These are phyloP conservation scores for Hemisphaericaspora lyxosophila DNA, from an alignment of 1,139 yeast species.

Conservation along the genomic window DNA sequence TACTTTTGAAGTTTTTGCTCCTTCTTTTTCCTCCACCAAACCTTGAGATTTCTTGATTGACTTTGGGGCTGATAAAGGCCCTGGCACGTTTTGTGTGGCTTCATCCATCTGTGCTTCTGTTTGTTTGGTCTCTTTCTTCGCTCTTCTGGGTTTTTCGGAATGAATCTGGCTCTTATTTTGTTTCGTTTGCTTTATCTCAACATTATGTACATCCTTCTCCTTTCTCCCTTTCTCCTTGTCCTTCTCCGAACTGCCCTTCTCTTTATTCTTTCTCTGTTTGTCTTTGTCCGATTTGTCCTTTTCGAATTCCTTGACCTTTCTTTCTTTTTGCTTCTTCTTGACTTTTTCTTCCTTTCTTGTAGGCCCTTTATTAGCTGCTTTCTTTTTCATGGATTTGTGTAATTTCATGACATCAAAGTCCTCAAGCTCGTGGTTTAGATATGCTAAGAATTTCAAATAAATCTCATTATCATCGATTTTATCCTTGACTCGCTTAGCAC, in stretches of 20 bases:
- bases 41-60: neutral
- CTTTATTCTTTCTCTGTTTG: slow-evolving; percentile 3
- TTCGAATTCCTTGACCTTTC: slow-evolving; percentile 5
- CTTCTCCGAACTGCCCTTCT: neutral
- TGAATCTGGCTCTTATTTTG: neutral
- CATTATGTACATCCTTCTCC: neutral
- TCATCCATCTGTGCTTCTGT: neutral
- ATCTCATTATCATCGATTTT: slow-evolving; percentile 15
- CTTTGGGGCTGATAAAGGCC: neutral
- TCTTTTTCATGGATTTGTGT: slow-evolving; percentile 7
- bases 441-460: slow-evolving; percentile 12
- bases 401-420: slow-evolving; percentile 15
- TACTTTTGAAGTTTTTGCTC: neutral
- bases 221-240: slow-evolving; percentile 1
- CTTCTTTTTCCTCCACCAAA: too few species aligned
- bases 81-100: neutral
- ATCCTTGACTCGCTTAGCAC: slow-evolving; percentile 13
- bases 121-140: neutral
- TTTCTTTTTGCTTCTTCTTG: slow-evolving; percentile 12
- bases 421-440: slow-evolving; percentile 12
- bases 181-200: neutral
- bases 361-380: neutral
- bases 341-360: slow-evolving; percentile 9
- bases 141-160: neutral
- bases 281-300: slow-evolving; percentile 9